Conservation (phyloP, 305 asterid genomes). For the Fraxinus velutina region DNA sequence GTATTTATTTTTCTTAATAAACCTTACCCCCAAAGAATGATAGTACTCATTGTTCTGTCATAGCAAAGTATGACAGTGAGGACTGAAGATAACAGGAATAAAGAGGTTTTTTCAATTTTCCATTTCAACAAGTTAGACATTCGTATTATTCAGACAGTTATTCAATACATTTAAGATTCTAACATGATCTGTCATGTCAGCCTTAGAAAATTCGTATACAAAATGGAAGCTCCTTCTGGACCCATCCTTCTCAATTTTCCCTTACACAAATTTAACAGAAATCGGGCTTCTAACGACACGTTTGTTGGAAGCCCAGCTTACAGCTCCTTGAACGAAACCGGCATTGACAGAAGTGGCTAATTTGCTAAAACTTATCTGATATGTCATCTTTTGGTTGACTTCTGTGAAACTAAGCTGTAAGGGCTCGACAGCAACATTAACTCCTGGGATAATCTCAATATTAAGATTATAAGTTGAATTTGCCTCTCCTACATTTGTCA, state of each 20-base stretch:
- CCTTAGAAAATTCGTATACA: not conserved
- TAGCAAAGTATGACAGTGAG: not conserved
- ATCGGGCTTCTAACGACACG: not conserved
- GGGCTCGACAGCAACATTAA: constrained; percentile 32
- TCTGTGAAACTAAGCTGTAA: constrained; percentile 31
- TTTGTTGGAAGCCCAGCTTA: not conserved
- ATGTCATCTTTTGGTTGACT: constrained; percentile 37
- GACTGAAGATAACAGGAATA: not conserved
- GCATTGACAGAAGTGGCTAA: not conserved
- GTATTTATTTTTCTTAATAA: not conserved
- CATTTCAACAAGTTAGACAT: not conserved
- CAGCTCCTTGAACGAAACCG: not conserved
- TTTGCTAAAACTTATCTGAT: constrained; percentile 31
- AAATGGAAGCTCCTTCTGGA: not conserved
- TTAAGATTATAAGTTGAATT: constrained; percentile 15
- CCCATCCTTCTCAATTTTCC: not conserved
- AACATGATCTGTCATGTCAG: not conserved
- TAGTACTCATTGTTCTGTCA: not conserved
- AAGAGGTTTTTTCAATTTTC: not conserved
- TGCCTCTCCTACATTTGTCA: constrained; percentile 12
- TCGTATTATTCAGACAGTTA: not conserved
- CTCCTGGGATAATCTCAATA: constrained; percentile 15
- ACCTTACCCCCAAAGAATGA: not conserved
- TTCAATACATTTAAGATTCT: not conserved
- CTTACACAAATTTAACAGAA: not conserved